phyloP scores from a whole-genome alignment of 139 green algal species.

The Picochlorum sp. region DNA sequence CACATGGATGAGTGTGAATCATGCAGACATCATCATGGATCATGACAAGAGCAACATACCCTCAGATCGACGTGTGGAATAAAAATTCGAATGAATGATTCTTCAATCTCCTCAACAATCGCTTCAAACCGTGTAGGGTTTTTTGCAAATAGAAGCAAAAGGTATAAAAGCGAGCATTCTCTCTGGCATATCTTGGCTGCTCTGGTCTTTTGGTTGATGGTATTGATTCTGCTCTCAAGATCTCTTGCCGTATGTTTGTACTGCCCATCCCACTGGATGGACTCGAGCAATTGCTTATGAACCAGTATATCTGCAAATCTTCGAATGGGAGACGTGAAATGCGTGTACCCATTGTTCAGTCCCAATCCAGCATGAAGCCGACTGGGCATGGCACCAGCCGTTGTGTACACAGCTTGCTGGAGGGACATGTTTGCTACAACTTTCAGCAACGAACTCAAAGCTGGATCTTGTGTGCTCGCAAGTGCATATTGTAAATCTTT shows the following conservation, averaged over 20 bases:
- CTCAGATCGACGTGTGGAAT: not conserved
- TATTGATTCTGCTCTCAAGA: conserved; percentile 26
- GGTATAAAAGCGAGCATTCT: conserved; percentile 57
- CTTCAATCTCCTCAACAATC: not conserved
- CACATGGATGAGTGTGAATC: too few species aligned
- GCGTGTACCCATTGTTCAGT: conserved; percentile 50
- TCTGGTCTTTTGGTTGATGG: conserved; percentile 74
- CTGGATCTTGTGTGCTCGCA: conserved; percentile 11
- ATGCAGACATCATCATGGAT: too few species aligned
- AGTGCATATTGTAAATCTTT: conserved; percentile 23
- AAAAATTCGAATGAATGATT: not conserved
- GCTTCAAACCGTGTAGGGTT: conserved; percentile 26
- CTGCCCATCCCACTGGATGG: not conserved
- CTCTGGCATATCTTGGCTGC: conserved; percentile 51
- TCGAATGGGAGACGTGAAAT: conserved; percentile 76
- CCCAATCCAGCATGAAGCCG: conserved; percentile 13
- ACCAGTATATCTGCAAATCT: conserved; percentile 88
- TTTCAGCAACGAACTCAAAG: not conserved
- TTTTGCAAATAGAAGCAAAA: conserved; percentile 61
- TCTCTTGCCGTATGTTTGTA: not conserved
- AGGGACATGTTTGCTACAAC: conserved; percentile 73
- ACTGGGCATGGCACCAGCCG: conserved; percentile 41
- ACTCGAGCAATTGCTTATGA: conserved; percentile 46
- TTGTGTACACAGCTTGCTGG: conserved; percentile 85
- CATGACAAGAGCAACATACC: too few species aligned